Evolutionary conservation across 2,329 filamentous ascomycete species (phyloP), one percentile per base, ranked within the genome.

Genomic region (Zymoseptoria pseudotritici): DNA sequence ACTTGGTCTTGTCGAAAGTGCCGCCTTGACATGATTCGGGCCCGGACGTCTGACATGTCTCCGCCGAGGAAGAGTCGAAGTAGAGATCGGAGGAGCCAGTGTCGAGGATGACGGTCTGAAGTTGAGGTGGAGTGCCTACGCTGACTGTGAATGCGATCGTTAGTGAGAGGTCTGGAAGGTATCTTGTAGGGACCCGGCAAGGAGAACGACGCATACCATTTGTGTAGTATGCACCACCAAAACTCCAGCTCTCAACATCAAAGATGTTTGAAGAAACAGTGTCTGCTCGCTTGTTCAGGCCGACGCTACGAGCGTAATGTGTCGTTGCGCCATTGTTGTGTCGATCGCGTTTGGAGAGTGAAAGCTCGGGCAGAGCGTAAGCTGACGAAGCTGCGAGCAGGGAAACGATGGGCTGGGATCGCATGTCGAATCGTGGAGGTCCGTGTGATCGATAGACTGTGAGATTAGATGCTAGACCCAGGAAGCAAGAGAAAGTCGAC

Each of bases 81-180:
- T 71, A 72, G 10, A 72, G 67, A 51, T 73, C 72, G 26, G 65
- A 67, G 54, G 69, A 71, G 51, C 72, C 72, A 52, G 72, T 72
- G 54, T 73, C 72, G 55, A 73, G 65, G 54, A 72, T 69, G 50
- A 72, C 69, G 13, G 66, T 66, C 53, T 71, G 66, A 5, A 58
- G 50, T 63, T 73, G 71, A 9, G 70, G 67, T 13, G 71, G 72
- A 2, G 69, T 72, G 19, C 72, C 72, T 17, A 72, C 67, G 10
- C 70, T 71, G 52, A 73, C 66, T 67, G 26, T 11, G 17, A 29
- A 6, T 13, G 36, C 36, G 22, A 53, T 53, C 49, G 54, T 61
- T 24, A 49, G 53, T 24, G 20, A 6, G 54, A 46, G 5, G 13
- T 46, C 17, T n/a, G 17, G 36, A 8, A 31, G 42, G 11, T n/a